phyloP scores from a whole-genome alignment of 257 asterid species.

The Solanum piurae region DNA sequence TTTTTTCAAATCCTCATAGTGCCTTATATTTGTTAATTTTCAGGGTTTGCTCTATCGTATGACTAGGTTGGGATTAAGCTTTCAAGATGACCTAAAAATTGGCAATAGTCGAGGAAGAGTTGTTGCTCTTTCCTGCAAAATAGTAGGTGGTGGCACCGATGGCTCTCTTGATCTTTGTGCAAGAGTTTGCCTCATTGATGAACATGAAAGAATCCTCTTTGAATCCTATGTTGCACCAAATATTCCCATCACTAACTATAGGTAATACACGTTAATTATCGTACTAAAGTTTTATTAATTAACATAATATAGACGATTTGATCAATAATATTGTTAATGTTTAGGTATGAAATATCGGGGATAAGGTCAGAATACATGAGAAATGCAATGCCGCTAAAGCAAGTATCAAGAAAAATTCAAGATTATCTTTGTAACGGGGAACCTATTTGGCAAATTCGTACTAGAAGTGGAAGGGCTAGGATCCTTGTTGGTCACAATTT shows the following conservation, averaged over 20 bases:
- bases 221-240: conserved; percentile 68
- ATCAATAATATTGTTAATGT: background rate
- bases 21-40: background rate
- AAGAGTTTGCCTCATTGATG: conserved; percentile 72
- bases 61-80: conserved; percentile 42
- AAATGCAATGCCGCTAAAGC: conserved; percentile 66
- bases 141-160: conserved; percentile 90
- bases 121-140: conserved; percentile 80
- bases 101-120: conserved; percentile 49
- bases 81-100: conserved; percentile 57
- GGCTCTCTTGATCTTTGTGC: conserved; percentile 82
- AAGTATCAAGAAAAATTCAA: conserved; percentile 66
- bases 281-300: background rate
- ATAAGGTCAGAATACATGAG: conserved; percentile 58
- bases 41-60: conserved; percentile 59
- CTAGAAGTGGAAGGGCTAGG: conserved; percentile 62
- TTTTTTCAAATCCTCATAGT: background rate
- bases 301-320: background rate
- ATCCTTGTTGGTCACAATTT: conserved; percentile 80
- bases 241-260: conserved; percentile 64
- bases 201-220: conserved; percentile 54
- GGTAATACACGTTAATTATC: conserved; percentile 19
- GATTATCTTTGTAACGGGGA: conserved; percentile 86
- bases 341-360: conserved; percentile 75
- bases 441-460: conserved; percentile 77